Evolutionary conservation across 2,329 filamentous ascomycete genomes (phyloP), one percentile per base, ranked within the genome.

Genomic region (Parastagonospora avenae): DNA sequence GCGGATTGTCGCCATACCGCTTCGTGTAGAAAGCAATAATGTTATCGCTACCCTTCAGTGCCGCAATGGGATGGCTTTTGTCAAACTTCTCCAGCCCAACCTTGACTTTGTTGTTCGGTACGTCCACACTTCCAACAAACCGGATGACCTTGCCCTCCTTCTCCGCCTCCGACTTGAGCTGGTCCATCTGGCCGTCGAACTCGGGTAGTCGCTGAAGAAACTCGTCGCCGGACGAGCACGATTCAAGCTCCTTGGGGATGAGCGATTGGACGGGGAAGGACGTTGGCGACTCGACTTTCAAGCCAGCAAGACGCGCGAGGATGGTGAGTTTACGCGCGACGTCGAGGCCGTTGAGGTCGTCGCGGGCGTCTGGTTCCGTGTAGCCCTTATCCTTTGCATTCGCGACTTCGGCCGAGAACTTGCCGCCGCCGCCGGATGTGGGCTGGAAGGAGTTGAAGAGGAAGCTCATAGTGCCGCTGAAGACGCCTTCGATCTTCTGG

Each of bases 1-100:
- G 80, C 37, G 94, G 92, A 76, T 93, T 95, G 71, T 81, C 83
- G 51, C 92, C 92, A 71, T 99, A 99, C 66, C 94, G 84, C 81
- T 95, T 89, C 5, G 94, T 99, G 77, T 97, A 96, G 81, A 99
- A 97, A 80, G 88, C 96, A 72, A 99, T 96, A 73, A 99, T 96
- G 80, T 99, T 99, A 74, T 97, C 94, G 74, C 92, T 97, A 31
- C 94, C 94, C 83, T 96, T 96, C 50, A 99, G 82, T 41, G 90
- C 89, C 11, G 94, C 94, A 77, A 99, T 97, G 10, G 94, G 90
- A 70, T 95, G 91, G 54, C 89, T 90, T 63, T 85, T 85, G 61
- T 96, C 92, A 64, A 81, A 81, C 77, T 89, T 90, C 81, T 97
- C 88, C 59, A 99, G 77, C 2, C 94, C 93, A 50, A 99, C 94